Evolutionary conservation across 2,329 filamentous ascomycete species (phyloP).

Genomic region (Phaeomoniella chlamydospora): DNA sequence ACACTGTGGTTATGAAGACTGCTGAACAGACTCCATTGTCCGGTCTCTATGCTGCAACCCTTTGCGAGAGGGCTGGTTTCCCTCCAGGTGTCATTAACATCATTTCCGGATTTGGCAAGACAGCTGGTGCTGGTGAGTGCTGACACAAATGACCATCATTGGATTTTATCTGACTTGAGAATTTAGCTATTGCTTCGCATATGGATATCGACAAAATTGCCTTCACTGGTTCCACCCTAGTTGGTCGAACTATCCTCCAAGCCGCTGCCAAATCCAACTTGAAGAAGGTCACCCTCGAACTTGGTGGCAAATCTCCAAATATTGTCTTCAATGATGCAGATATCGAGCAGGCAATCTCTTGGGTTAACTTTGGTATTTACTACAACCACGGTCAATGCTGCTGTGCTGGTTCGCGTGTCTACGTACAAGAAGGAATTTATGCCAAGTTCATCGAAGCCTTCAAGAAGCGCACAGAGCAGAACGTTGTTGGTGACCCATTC

Average conservation of each 20-base stretch:
- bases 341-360: conserved; percentile 27
- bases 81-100: conserved; percentile 48
- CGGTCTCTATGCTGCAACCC: conserved; percentile 43
- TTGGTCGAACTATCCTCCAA: conserved; percentile 47
- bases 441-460: conserved; percentile 73
- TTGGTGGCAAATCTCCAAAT: conserved; percentile 30
- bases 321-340: conserved; percentile 33
- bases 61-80: conserved; percentile 47
- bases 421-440: conserved; percentile 75
- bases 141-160: neutral
- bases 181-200: conserved; percentile 38
- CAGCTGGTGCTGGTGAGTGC: conserved; percentile 47
- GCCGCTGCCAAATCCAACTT: conserved; percentile 47
- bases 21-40: conserved; percentile 55
- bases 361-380: conserved; percentile 22
- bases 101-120: conserved; percentile 62
- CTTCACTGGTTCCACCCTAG: conserved; percentile 48
- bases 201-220: conserved; percentile 53
- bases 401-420: conserved; percentile 69
- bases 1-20: conserved; percentile 50
- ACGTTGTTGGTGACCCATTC: conserved; percentile 77
- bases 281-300: conserved; percentile 31
- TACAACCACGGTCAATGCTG: conserved; percentile 49
- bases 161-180: neutral
- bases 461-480: conserved; percentile 59